Evolutionary conservation across 2,329 filamentous ascomycete species (phyloP).

Genomic region (Verticillium zaregamsianum): DNA sequence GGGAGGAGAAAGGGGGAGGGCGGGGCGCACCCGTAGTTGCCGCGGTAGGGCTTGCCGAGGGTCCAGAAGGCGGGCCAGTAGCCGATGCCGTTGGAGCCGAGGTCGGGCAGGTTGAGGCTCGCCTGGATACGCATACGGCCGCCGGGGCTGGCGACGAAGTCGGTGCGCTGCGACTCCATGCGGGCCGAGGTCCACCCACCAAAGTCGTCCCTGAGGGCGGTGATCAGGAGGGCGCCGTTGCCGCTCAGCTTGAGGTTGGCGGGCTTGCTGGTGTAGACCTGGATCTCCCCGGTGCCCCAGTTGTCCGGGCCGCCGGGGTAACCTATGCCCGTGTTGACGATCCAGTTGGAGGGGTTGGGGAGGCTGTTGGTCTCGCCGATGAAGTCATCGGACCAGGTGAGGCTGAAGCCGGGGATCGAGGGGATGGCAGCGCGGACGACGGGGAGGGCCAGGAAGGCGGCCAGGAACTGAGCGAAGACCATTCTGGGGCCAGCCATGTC

Average conservation of each 20-base stretch:
- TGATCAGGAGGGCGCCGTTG: slow-evolving; percentile 38
- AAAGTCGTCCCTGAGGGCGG: slow-evolving; percentile 35
- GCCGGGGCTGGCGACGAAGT: slow-evolving; percentile 29
- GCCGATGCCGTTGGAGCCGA: slow-evolving; percentile 39
- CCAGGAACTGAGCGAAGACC: not conserved
- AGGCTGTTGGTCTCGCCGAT: slow-evolving; percentile 22
- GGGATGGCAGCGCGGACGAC: slow-evolving; percentile 10
- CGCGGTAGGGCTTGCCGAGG: slow-evolving; percentile 32
- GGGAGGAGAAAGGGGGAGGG: not conserved
- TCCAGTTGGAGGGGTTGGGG: slow-evolving; percentile 37
- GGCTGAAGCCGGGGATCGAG: slow-evolving; percentile 12
- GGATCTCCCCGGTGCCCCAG: slow-evolving; percentile 46
- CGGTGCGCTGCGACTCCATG: slow-evolving; percentile 30
- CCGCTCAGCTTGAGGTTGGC: slow-evolving; percentile 45
- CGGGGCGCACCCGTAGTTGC: slow-evolving; percentile 22
- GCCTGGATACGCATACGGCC: slow-evolving; percentile 33
- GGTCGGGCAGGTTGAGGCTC: slow-evolving; percentile 25
- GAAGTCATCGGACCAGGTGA: slow-evolving; percentile 29
- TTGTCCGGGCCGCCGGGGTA: slow-evolving; percentile 40
- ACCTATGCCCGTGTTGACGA: slow-evolving; percentile 35
- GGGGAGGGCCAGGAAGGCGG: slow-evolving; percentile 3
- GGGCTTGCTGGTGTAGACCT: slow-evolving; percentile 37
- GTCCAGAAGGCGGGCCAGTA: slow-evolving; percentile 43
- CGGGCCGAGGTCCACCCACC: slow-evolving; percentile 39
- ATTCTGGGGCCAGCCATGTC: not conserved